Evolutionary conservation across 2,329 filamentous ascomycete species (phyloP), one percentile per base, ranked within the genome.

Genomic region (Niveomyces coronatus): DNA sequence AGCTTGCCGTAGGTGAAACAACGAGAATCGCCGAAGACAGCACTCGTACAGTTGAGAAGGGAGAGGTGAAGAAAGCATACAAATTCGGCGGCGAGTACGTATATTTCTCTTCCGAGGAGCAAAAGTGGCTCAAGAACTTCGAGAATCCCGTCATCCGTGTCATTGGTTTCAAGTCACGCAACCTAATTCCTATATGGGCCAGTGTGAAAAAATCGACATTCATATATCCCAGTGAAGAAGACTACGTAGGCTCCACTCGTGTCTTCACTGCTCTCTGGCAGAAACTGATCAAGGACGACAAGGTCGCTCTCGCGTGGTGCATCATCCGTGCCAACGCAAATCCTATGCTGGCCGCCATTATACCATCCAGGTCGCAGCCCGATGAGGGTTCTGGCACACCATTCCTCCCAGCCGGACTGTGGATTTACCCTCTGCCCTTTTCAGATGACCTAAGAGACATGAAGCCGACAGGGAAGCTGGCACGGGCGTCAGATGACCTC

Each of bases 21-120:
- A 79, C 77, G 1, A 76, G 79, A 40, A 71, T 88, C 39, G 81
- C 85, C 4, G 83, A 86, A 44, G 85, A 93, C 48, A 87, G 79
- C 14, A 75, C 81, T 3, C 72, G 79, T 26, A 76, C 77, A 0
- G 77, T 96, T 1, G 81, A 93, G 45, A 88, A 88, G 49, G 64
- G 63, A 3, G 87, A 96, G 51, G 74, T 93, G 15, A 82, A 82
- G 42, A 95, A 91, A 58, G 91, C 89, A 0, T 98, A 91, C 67
- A 95, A 91, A 51, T 96, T 96, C 53, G 91, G 89, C 10, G 88
- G 86, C 27, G 85, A 94, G 47, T 86, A 86, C 33, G 76, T 98
- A 32, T 74, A 82, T 34, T 98, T 98, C 56, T 79, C 79, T 0
- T 73, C 79, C 1, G 87, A 95, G 23, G 89, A 98, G 56, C 77